Evolutionary conservation across 306 rosid species (phyloP), one percentile per base, ranked within the genome.

Genomic region (Casuarina glauca): DNA sequence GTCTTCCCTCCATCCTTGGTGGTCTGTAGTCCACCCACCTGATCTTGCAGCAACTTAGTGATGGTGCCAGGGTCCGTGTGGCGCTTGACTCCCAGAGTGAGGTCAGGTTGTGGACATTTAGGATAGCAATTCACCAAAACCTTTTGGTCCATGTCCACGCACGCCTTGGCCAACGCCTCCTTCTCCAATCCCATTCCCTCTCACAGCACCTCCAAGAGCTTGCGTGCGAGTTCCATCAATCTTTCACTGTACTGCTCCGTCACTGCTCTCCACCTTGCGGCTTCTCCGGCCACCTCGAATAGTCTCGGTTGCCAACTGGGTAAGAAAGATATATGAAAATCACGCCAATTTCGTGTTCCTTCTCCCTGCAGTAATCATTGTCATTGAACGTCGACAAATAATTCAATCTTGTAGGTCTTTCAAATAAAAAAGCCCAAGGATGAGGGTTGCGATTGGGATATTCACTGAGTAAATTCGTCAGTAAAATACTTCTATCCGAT

Each of bases 31-130:
- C 99, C 99, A 2, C 98, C 99, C 0, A 93, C 98, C 13, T 93
- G 94, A 44, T 95, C 99, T 13, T 95, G 99, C 10, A 95, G 89
- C 58, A 93, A 62, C 9, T 93, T 84, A 1, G 99, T 95, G 4
- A 95, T 95, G n/a, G 97, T 93, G 2, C 99, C 97, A 0, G 97
- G 97, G 11, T 95, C 99, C 0, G 97, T 95, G 80, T 95, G 99
- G 43, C 97, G 88, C 49, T 95, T 95, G 1, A 95, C 87, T 1
- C 99, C 97, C 1, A 95, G 89, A 0, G 99, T 90, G 5, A 95
- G 96, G 38, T 95, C 97, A 0, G 97, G 99, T 39, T 93, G 82
- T 0, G 97, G 97, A 54, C 99, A 95, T 78, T 93, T 93, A 0
- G 99, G 99, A 78, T 95, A 95, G 80, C 58, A 93, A 70, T 95